Conservation (phyloP, 495 filamentous ascomycete genomes). For the Cladorrhinum samala region DNA sequence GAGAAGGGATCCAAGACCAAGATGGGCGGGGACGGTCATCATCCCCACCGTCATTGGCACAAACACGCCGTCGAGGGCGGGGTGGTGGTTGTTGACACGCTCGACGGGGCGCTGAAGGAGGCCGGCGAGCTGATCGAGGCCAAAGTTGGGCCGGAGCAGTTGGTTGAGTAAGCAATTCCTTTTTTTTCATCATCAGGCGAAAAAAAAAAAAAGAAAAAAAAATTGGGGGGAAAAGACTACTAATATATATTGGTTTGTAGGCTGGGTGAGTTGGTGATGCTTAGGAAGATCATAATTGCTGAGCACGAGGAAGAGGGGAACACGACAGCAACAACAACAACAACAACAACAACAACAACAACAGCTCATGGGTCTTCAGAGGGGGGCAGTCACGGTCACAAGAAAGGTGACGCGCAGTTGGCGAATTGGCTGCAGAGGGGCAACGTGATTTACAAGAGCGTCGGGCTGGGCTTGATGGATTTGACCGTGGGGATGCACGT, state of each 20-base stretch:
- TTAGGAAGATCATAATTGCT: slow-evolving; percentile 9
- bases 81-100: slow-evolving; percentile 79
- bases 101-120: slow-evolving; percentile 72
- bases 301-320: neutral
- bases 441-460: slow-evolving; percentile 83
- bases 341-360: slow-evolving; percentile 18
- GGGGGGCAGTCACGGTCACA: slow-evolving; percentile 8
- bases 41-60: slow-evolving; percentile 50
- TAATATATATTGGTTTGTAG: slow-evolving; percentile 28
- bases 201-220: too few species aligned
- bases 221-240: too few species aligned
- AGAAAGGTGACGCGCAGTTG: slow-evolving; percentile 49
- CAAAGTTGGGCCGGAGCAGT: slow-evolving; percentile 58
- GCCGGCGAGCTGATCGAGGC: slow-evolving; percentile 86
- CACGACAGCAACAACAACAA: slow-evolving; percentile 7
- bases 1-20: slow-evolving; percentile 28
- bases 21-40: slow-evolving; percentile 55
- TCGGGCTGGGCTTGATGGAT: slow-evolving; percentile 78
- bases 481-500: slow-evolving; percentile 69
- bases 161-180: slow-evolving; percentile 57
- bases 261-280: slow-evolving; percentile 72
- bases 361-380: neutral
- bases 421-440: slow-evolving; percentile 68
- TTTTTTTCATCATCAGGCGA: too few species aligned
- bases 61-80: slow-evolving; percentile 53